These are phyloP conservation scores for Candida verbasci DNA, from an alignment of 805 yeast genomes.

Conservation along the genomic window DNA sequence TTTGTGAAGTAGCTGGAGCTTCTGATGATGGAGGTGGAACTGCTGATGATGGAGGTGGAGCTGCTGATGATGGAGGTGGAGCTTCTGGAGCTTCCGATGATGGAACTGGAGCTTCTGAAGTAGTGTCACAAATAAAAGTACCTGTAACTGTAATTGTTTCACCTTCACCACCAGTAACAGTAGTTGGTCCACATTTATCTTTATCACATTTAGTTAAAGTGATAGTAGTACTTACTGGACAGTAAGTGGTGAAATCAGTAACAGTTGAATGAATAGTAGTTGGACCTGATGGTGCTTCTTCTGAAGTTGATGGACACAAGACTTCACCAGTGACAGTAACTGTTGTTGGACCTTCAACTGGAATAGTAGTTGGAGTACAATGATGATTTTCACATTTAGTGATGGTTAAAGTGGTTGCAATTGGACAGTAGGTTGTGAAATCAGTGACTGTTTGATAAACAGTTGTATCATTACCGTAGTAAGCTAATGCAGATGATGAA, in stretches of 20 bases:
- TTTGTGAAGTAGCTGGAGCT: no score
- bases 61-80: constrained; percentile 2
- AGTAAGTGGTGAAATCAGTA: constrained; percentile 53
- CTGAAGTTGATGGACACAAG: neutral
- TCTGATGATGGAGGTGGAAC: no score
- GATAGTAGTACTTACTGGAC: constrained; percentile 66
- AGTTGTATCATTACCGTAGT: constrained; percentile 14
- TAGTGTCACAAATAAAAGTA: constrained; percentile 31
- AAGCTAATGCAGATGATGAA: constrained; percentile 1
- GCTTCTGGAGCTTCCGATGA: constrained; percentile 3
- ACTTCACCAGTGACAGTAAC: constrained; percentile 72
- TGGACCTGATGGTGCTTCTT: neutral
- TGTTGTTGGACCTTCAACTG: constrained; percentile 70
- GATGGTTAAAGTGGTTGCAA: constrained; percentile 55
- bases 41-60: constrained; percentile 3
- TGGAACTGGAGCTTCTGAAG: neutral
- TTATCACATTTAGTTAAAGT: constrained; percentile 43
- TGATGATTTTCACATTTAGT: constrained; percentile 32
- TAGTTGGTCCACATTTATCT: constrained; percentile 20
- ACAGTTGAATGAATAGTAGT: constrained; percentile 42
- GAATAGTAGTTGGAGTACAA: constrained; percentile 42
- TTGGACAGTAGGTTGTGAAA: constrained; percentile 64
- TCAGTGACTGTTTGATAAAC: constrained; percentile 46
- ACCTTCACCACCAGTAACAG: constrained; percentile 65
- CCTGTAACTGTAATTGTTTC: constrained; percentile 78